These are phyloP conservation scores for Begonia masoniana DNA, from an alignment of 306 rosid species.

Conservation along the genomic window DNA sequence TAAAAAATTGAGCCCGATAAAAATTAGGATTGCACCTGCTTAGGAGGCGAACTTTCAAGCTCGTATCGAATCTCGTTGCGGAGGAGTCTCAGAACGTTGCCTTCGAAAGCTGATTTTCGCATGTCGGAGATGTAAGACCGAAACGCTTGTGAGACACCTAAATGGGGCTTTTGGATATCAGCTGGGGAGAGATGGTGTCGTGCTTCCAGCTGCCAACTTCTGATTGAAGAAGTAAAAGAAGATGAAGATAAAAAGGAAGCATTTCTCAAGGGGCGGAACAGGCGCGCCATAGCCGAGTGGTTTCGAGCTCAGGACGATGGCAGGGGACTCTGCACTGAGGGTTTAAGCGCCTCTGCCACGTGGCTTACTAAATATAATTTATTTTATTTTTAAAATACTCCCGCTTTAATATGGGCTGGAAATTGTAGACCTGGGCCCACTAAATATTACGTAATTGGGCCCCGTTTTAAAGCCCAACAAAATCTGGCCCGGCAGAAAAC, in stretches of 20 bases:
- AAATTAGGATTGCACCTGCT: constrained; percentile 15
- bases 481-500: no score
- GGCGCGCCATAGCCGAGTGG: constrained; percentile 38
- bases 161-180: background rate
- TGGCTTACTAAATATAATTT: no score
- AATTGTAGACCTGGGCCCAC: no score
- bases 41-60: constrained; percentile 43
- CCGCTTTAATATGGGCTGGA: no score
- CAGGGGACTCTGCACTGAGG: no score
- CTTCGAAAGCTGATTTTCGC: constrained; percentile 71
- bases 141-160: constrained; percentile 12
- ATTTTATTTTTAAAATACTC: no score
- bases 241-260: constrained; percentile 11
- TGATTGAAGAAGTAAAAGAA: constrained; percentile 7
- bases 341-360: no score
- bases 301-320: no score
- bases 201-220: constrained; percentile 11
- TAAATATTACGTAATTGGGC: no score
- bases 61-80: constrained; percentile 64
- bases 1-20: background rate
- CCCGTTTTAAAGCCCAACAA: no score
- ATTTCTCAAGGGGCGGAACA: constrained; percentile 36
- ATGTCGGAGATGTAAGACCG: constrained; percentile 51
- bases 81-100: constrained; percentile 49
- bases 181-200: constrained; percentile 7